Conservation (phyloP, 2,329 filamentous ascomycete species). For the Aspergillus floridensis region DNA sequence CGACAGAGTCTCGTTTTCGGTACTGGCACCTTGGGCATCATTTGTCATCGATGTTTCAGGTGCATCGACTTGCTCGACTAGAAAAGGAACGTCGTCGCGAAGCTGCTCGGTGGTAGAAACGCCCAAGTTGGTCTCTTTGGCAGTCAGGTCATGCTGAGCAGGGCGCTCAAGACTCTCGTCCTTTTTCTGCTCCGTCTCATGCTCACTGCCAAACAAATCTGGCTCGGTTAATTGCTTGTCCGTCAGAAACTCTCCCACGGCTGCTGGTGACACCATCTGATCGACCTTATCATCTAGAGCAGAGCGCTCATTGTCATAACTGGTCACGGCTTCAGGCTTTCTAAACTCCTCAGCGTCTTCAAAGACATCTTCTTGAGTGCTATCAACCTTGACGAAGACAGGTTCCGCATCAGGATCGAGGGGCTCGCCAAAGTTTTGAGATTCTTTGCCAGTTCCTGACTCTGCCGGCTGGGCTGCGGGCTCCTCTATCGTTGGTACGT, state of each 20-base stretch:
- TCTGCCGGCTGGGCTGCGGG: not conserved
- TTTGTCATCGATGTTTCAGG: not conserved
- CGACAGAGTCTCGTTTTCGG: constrained; percentile 11
- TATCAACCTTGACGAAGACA: not conserved
- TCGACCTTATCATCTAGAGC: not conserved
- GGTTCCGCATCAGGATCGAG: not conserved
- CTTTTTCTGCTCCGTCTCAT: not conserved
- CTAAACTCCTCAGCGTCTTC: not conserved
- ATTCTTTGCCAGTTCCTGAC: not conserved
- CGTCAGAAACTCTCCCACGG: not conserved
- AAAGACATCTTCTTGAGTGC: not conserved
- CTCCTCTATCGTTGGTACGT: not conserved
- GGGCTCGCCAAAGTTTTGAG: not conserved
- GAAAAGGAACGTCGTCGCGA: not conserved
- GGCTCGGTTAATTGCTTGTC: not conserved
- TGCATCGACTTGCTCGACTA: not conserved
- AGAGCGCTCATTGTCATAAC: not conserved
- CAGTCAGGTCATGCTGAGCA: not conserved
- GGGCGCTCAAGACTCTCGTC: not conserved
- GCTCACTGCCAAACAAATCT: not conserved
- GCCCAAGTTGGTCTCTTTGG: not conserved
- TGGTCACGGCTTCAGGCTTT: not conserved
- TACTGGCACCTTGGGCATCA: not conserved
- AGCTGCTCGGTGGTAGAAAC: not conserved
- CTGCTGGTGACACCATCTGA: not conserved